Percentiles rank a stretch among this genome's conserved stretches.
phyloP scores from a whole-genome alignment of 1,284 basidiomycete genomes.

The Ceratobasidium sp. region DNA sequence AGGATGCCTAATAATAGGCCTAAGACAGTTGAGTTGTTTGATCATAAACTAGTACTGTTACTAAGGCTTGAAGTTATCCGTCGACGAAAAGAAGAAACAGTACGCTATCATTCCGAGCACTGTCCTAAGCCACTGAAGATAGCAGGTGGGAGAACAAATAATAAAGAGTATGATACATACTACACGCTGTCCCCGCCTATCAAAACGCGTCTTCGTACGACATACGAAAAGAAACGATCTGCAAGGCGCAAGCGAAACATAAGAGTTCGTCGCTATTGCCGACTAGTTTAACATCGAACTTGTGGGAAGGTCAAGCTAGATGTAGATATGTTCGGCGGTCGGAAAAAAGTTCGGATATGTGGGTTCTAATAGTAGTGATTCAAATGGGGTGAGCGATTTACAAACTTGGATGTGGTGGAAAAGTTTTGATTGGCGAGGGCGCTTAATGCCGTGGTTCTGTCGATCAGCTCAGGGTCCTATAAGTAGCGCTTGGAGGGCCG shows the following conservation, averaged over 20 bases:
- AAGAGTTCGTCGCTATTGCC: conserved; percentile 28
- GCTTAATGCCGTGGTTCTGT: background rate
- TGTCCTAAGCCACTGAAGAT: no score
- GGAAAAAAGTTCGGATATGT: background rate
- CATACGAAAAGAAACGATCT: conserved; percentile 40
- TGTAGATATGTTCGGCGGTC: conserved; percentile 45
- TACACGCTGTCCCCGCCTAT: conserved; percentile 36
- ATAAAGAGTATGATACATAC: background rate
- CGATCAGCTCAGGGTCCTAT: conserved; percentile 30
- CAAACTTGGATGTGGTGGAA: background rate
- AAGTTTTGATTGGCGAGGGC: conserved; percentile 31
- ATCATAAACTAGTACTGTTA: no score
- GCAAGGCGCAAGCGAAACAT: conserved; percentile 39
- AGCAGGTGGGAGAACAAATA: background rate
- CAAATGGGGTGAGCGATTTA: background rate
- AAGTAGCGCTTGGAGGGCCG: conserved; percentile 40
- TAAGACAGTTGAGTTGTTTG: no score
- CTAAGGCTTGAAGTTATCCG: background rate
- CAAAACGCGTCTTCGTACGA: conserved; percentile 42
- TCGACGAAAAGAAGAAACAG: background rate
- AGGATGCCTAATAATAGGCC: no score
- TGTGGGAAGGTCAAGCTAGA: background rate
- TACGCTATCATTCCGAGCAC: no score
- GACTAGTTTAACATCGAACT: conserved; percentile 45
- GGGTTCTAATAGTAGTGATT: background rate